Evolutionary conservation across 192 early-diverging fungal species (phyloP).

Genomic region (Rhizophagus sp.): DNA sequence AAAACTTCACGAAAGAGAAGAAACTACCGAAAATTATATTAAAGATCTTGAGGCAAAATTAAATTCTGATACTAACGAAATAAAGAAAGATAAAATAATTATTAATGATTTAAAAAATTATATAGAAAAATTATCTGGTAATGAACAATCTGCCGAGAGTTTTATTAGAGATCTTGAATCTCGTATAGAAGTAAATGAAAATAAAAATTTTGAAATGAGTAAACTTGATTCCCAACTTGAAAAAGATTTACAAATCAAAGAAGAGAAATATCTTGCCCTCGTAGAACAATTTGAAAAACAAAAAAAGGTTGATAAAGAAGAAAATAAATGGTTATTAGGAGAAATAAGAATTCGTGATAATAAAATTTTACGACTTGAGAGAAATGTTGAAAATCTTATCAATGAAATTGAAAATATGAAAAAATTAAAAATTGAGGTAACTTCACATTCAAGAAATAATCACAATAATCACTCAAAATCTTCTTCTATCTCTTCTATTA

Average conservation of each 20-base stretch:
- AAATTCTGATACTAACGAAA: constrained; percentile 30
- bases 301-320: not conserved
- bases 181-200: constrained; percentile 22
- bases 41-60: constrained; percentile 43
- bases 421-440: not conserved
- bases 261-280: constrained; percentile 23
- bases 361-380: constrained; percentile 14
- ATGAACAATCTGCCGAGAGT: constrained; percentile 23
- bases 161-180: constrained; percentile 37
- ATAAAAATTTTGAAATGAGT: not conserved
- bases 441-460: not conserved
- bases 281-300: constrained; percentile 7
- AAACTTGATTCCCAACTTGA: constrained; percentile 24
- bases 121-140: not conserved
- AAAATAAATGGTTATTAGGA: not conserved
- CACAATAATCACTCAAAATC: not conserved
- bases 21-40: constrained; percentile 46
- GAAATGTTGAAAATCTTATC: constrained; percentile 18
- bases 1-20: constrained; percentile 55
- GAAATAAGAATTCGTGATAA: constrained; percentile 9
- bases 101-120: constrained; percentile 5
- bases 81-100: constrained; percentile 33
- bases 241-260: constrained; percentile 25
- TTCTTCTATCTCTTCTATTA: not conserved
- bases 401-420: not conserved